A percentile compares a stretch with the other conserved stretches of the same genome.
phyloP scores from a whole-genome alignment of 2,329 filamentous ascomycete genomes.

The Clonostachys sp. region DNA sequence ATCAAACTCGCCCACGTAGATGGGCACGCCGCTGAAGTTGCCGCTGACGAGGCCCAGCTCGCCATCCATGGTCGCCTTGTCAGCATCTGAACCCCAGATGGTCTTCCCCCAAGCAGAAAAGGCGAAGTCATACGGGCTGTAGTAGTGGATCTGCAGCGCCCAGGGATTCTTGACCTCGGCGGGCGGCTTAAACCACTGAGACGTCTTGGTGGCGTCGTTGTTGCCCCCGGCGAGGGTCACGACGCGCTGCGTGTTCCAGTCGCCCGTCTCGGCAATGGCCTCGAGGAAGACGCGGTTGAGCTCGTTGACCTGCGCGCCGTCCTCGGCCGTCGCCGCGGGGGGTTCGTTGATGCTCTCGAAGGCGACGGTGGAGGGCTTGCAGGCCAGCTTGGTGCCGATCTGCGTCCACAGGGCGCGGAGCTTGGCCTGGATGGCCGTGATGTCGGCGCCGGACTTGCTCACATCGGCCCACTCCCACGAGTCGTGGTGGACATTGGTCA shows the following conservation, averaged over 20 bases:
- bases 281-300: slow-evolving; percentile 52
- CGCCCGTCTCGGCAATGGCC: slow-evolving; percentile 47
- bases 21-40: slow-evolving; percentile 50
- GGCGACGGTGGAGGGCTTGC: slow-evolving; percentile 46
- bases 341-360: slow-evolving; percentile 60
- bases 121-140: slow-evolving; percentile 47
- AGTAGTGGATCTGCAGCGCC: slow-evolving; percentile 59
- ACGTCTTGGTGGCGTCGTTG: slow-evolving; percentile 47
- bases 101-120: slow-evolving; percentile 53
- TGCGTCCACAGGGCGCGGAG: slow-evolving; percentile 54
- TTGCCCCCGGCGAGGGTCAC: slow-evolving; percentile 48
- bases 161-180: slow-evolving; percentile 44
- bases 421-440: slow-evolving; percentile 48
- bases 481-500: slow-evolving; percentile 58
- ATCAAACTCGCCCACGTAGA: slow-evolving; percentile 55
- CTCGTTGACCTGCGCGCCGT: slow-evolving; percentile 46
- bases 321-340: slow-evolving; percentile 41
- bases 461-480: slow-evolving; percentile 55
- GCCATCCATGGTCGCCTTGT: slow-evolving; percentile 40
- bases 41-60: slow-evolving; percentile 45
- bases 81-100: slow-evolving; percentile 50
- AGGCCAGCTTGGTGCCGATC: slow-evolving; percentile 47
- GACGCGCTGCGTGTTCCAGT: slow-evolving; percentile 49
- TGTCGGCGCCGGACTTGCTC: slow-evolving; percentile 35
- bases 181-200: slow-evolving; percentile 43